These are phyloP conservation scores for Rhizoclosmatium globosum DNA, from an alignment of 192 early-diverging fungal species.

Conservation along the genomic window DNA sequence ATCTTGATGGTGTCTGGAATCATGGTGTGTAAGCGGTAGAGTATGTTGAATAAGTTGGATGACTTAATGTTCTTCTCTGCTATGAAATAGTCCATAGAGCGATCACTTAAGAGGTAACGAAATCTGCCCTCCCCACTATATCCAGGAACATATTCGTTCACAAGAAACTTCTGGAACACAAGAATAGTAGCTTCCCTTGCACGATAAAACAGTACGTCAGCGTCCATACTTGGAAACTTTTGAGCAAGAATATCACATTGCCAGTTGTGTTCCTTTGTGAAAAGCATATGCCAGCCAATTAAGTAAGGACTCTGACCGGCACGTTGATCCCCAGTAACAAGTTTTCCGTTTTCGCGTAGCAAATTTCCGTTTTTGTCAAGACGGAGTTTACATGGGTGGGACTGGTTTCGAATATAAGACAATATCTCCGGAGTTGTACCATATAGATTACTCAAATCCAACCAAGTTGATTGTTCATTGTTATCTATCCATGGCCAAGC, in stretches of 20 bases:
- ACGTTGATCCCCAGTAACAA: background rate
- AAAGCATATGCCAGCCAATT: background rate
- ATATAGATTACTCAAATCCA: slow-evolving; percentile 4
- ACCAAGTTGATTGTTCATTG: background rate
- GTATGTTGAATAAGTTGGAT: background rate
- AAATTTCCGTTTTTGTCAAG: background rate
- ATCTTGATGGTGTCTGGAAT: slow-evolving; percentile 13
- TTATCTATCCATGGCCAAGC: slow-evolving; percentile 4
- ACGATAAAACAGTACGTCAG: background rate
- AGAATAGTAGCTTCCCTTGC: slow-evolving; percentile 9
- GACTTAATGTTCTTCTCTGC: background rate
- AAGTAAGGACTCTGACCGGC: background rate
- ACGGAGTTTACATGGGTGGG: background rate
- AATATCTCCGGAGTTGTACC: background rate
- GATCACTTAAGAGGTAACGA: background rate
- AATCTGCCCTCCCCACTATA: background rate
- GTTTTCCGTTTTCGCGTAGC: background rate
- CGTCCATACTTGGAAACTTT: background rate
- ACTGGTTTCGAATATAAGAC: background rate
- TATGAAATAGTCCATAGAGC: background rate
- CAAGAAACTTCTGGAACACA: background rate
- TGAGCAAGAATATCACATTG: background rate
- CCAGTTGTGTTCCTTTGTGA: slow-evolving; percentile 7
- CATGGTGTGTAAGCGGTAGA: slow-evolving; percentile 9
- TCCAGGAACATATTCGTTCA: background rate